Conservation (phyloP, 1,284 basidiomycete species). For the Hemileia vastatrix region DNA sequence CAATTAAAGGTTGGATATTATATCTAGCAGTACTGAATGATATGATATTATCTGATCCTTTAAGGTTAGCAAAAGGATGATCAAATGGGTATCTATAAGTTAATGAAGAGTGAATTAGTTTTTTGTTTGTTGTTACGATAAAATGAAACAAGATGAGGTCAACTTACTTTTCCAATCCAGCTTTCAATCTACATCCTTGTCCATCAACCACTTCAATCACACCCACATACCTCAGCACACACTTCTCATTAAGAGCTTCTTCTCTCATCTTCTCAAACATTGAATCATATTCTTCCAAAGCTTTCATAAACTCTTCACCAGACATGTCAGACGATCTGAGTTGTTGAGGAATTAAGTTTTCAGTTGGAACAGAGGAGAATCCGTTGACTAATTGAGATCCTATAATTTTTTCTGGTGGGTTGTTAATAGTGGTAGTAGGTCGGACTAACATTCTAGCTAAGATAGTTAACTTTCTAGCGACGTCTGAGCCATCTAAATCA, state of each 20-base stretch:
- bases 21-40: slow-evolving; percentile 85
- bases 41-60: slow-evolving; percentile 95
- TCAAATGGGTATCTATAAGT: slow-evolving; percentile 63
- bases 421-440: too few relatives aligned
- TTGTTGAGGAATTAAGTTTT: slow-evolving; percentile 71
- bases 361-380: slow-evolving; percentile 68
- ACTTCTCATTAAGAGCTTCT: slow-evolving; percentile 64
- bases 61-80: slow-evolving; percentile 89
- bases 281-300: slow-evolving; percentile 72
- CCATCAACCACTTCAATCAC: slow-evolving; percentile 72
- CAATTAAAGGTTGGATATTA: slow-evolving; percentile 66
- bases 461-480: slow-evolving; percentile 93
- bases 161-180: slow-evolving; percentile 69
- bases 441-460: slow-evolving; percentile 63
- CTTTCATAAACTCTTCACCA: slow-evolving; percentile 70
- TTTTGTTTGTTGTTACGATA: too few relatives aligned
- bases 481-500: slow-evolving; percentile 91
- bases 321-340: slow-evolving; percentile 56
- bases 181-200: slow-evolving; percentile 56
- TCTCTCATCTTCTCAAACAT: slow-evolving; percentile 66
- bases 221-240: slow-evolving; percentile 86
- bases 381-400: slow-evolving; percentile 60
- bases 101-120: too few relatives aligned
- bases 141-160: background rate
- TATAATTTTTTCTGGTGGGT: too few relatives aligned